Evolutionary conservation across 2,329 filamentous ascomycete species (phyloP).

Genomic region (Penicillium sp.): DNA sequence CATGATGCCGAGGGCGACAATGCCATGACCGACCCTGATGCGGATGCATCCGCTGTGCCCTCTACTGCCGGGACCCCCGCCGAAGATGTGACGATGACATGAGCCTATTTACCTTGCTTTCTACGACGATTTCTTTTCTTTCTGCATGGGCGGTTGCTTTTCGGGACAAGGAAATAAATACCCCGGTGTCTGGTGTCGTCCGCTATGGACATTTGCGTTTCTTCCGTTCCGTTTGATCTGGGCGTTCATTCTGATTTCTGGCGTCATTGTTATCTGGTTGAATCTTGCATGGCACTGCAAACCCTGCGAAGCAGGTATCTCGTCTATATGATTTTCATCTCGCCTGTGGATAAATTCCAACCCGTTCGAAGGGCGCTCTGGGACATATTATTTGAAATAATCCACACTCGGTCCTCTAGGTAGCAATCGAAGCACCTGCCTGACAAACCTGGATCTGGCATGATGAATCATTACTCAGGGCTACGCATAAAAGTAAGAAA

Average conservation of each 20-base stretch:
- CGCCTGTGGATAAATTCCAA: no score
- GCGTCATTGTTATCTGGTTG: no score
- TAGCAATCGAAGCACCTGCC: no score
- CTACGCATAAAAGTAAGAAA: no score
- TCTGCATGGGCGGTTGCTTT: constrained; percentile 11
- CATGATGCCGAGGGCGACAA: constrained; percentile 17
- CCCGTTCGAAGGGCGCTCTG: no score
- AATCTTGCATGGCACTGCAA: no score
- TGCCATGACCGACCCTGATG: constrained; percentile 22
- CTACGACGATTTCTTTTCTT: constrained; percentile 7
- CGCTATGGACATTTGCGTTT: constrained; percentile 4
- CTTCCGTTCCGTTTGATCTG: neutral
- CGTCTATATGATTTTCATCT: no score
- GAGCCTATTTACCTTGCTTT: constrained; percentile 1
- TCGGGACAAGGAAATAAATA: constrained; percentile 10
- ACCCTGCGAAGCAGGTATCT: no score
- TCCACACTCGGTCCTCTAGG: no score
- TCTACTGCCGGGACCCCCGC: constrained; percentile 16
- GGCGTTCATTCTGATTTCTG: neutral
- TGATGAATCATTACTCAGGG: no score
- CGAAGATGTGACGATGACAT: constrained; percentile 17
- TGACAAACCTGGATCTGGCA: no score
- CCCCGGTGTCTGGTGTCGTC: constrained; percentile 12
- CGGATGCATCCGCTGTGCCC: constrained; percentile 13
- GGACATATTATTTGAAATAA: no score